phyloP scores from a whole-genome alignment of 2,329 filamentous ascomycete species.

The Alternaria sp. region DNA sequence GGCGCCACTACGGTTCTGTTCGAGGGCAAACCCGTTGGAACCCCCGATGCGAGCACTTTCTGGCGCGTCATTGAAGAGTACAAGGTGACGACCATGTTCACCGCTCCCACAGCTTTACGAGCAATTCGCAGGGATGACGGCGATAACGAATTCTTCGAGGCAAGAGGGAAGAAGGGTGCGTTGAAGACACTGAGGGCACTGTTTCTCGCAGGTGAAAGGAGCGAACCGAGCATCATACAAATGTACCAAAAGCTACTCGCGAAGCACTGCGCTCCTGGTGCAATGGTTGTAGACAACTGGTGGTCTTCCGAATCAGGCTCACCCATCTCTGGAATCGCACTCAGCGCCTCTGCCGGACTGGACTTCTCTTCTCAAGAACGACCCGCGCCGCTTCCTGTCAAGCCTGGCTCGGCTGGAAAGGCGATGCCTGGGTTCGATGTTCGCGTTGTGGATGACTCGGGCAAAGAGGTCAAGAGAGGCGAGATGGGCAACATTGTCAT shows the following conservation, averaged over 20 bases:
- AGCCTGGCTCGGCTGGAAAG: constrained; percentile 87
- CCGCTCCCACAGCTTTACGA: constrained; percentile 84
- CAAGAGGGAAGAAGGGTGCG: constrained; percentile 70
- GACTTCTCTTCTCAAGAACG: constrained; percentile 55
- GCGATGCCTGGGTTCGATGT: constrained; percentile 92
- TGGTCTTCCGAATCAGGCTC: constrained; percentile 75
- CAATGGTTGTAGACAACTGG: constrained; percentile 73
- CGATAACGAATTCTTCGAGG: constrained; percentile 68
- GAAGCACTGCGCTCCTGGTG: constrained; percentile 68
- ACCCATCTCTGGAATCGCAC: constrained; percentile 70
- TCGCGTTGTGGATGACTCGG: constrained; percentile 79
- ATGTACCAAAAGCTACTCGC: constrained; percentile 78
- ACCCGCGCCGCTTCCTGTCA: constrained; percentile 65
- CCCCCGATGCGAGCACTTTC: constrained; percentile 84
- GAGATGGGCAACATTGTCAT: constrained; percentile 93
- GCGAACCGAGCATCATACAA: constrained; percentile 82
- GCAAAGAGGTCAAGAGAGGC: constrained; percentile 71
- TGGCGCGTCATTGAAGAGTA: constrained; percentile 88
- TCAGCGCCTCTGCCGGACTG: constrained; percentile 67
- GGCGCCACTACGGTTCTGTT: constrained; percentile 88
- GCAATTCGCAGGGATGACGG: constrained; percentile 89
- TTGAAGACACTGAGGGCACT: constrained; percentile 74
- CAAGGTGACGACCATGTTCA: constrained; percentile 79
- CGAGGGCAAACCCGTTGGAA: constrained; percentile 93
- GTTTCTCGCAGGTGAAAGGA: constrained; percentile 88